Evolutionary conservation across 345 rosid genomes (phyloP).

Genomic region (Turritis glabra): DNA sequence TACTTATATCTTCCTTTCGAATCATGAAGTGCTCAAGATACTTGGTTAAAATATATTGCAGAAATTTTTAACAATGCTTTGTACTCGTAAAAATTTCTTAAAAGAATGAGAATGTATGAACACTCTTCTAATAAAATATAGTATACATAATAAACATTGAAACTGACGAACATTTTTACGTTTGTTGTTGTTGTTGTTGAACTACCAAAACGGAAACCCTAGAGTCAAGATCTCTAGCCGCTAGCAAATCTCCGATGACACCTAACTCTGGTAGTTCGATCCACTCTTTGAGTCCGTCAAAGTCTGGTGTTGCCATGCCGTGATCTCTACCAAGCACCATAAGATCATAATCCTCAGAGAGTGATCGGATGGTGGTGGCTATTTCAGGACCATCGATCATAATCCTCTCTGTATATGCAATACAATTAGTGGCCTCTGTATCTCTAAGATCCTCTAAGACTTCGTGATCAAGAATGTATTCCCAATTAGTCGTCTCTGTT

Average conservation of each 20-base stretch:
- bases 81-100: neutral
- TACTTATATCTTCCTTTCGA: no score
- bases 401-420: conserved; percentile 16
- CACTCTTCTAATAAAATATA: neutral
- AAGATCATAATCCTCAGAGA: conserved; percentile 14
- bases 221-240: conserved; percentile 19
- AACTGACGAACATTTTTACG: neutral
- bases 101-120: neutral
- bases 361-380: neutral
- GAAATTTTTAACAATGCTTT: no score
- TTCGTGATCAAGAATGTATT: conserved; percentile 18
- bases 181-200: conserved; percentile 24
- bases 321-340: conserved; percentile 30
- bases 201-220: conserved; percentile 26
- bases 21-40: no score
- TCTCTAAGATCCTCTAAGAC: neutral
- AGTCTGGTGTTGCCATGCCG: neutral
- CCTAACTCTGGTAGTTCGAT: conserved; percentile 29
- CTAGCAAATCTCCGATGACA: conserved; percentile 31
- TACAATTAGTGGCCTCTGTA: neutral
- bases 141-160: neutral
- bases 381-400: conserved; percentile 17
- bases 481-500: conserved; percentile 4
- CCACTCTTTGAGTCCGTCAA: conserved; percentile 18
- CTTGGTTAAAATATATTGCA: neutral